Evolutionary conservation across 345 rosid species (phyloP), one percentile per base, ranked within the genome.

Genomic region (Sisymbrium irio): DNA sequence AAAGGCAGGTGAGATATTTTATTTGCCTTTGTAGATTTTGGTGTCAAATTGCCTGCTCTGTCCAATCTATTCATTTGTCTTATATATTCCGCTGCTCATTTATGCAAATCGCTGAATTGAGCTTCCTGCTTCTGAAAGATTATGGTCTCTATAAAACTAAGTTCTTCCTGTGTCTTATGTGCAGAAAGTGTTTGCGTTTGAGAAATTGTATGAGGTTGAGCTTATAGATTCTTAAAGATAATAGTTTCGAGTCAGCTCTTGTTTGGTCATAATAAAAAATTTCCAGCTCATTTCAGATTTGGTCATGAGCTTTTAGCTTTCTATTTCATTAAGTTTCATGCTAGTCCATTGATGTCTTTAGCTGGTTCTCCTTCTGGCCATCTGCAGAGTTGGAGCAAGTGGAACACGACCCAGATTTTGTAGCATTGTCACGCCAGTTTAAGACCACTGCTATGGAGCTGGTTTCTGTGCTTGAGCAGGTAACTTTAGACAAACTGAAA

Each of bases 391-490:
- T 95, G 92, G 97, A 92, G 79, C 97, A 84, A 79, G 96, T 95
- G 69, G 87, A 92, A 83, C 99, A 95, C 66, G 98, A 95, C 81
- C 86, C 90, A 41, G 99, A 92, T 77, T 90, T 88, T 74, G 70
- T 90, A 45, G 40, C 90, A 55, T 54, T 92, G 81, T 87, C 97
- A 63, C 96, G 97, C 72, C 97, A 92, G 81, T 95, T 95, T 85
- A 95, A 92, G 83, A 86, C 91, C 60, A 88, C 96, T 53, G 99
- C 99, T 45, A 85, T 82, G 94, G 99, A 95, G 80, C 97, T 95
- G 73, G 92, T 95, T 69, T 88, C 99, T 77, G 83, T 88, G 71
- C 96, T 95, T 76, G 99, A 95, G 88, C 99, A 92, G 97, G 99
- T 90, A 78, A 69, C 67, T 30, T 41, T 30, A 19, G 18, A 32